These are phyloP conservation scores for Prunella vulgaris DNA, from an alignment of 257 asterid species.

Conservation along the genomic window DNA sequence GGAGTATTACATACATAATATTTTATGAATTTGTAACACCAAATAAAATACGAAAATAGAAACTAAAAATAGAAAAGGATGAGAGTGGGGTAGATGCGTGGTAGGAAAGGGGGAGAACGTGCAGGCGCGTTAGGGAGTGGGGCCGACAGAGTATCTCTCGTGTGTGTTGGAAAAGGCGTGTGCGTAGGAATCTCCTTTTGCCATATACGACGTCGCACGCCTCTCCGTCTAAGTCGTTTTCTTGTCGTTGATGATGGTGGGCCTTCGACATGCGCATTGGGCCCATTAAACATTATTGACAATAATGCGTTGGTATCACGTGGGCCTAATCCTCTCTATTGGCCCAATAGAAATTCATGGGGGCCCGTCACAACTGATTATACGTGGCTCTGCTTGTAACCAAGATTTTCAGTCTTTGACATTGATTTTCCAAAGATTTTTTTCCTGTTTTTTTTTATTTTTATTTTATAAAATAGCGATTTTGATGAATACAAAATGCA, in stretches of 20 bases:
- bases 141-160: slow-evolving; percentile 40
- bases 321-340: background rate
- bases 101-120: slow-evolving; percentile 19
- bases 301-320: slow-evolving; percentile 13
- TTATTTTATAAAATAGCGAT: no score
- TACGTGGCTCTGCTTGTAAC: slow-evolving; percentile 14
- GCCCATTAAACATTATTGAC: slow-evolving; percentile 15
- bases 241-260: slow-evolving; percentile 8
- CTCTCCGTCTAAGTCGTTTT: background rate
- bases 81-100: background rate
- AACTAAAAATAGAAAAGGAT: no score
- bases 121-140: slow-evolving; percentile 27
- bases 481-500: no score
- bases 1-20: no score
- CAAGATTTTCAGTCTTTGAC: background rate
- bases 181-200: slow-evolving; percentile 31
- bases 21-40: no score
- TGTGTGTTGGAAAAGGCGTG: slow-evolving; percentile 25
- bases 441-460: no score
- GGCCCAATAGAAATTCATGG: slow-evolving; percentile 11
- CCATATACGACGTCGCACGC: slow-evolving; percentile 4
- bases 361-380: background rate
- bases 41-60: no score
- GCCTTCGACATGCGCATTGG: slow-evolving; percentile 9
- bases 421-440: no score